Evolutionary conservation across 2,329 filamentous ascomycete genomes (phyloP).

Genomic region (Hymenoscyphus linearis): DNA sequence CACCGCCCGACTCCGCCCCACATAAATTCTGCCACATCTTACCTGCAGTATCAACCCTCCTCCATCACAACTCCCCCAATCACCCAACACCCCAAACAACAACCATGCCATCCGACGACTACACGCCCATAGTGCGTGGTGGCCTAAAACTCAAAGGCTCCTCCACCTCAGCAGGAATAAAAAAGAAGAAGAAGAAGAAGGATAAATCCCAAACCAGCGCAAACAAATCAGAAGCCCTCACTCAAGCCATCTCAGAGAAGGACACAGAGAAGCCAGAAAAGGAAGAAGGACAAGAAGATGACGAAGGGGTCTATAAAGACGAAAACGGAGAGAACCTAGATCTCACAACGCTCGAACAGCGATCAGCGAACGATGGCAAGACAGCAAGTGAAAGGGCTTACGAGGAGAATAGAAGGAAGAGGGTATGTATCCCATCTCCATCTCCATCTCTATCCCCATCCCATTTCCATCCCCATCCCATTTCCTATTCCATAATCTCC

Average conservation of each 20-base stretch:
- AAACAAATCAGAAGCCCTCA: conserved; percentile 20
- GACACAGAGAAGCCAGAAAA: conserved; percentile 14
- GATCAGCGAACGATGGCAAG: conserved; percentile 44
- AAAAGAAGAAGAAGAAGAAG: conserved; percentile 37
- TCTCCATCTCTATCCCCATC: background rate
- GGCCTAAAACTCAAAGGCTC: conserved; percentile 83
- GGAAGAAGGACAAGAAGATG: conserved; percentile 1
- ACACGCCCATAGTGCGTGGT: conserved; percentile 57
- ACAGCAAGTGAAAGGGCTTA: conserved; percentile 79
- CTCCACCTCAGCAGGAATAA: conserved; percentile 59
- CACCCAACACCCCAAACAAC: background rate
- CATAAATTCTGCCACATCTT: background rate
- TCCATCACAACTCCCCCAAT: background rate
- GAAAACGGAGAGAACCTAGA: conserved; percentile 27
- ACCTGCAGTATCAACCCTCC: too few species aligned
- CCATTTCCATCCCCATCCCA: conserved; percentile 5
- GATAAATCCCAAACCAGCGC: background rate
- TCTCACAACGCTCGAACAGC: conserved; percentile 30
- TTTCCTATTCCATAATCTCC: background rate
- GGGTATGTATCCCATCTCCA: conserved; percentile 56
- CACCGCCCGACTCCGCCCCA: background rate
- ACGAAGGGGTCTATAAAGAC: conserved; percentile 20
- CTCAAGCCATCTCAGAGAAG: conserved; percentile 24
- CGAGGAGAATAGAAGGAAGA: conserved; percentile 75
- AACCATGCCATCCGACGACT: conserved; percentile 69